A percentile compares a stretch with the other conserved stretches of the same genome.
These are phyloP conservation scores for Daldinia loculata DNA, from an alignment of 495 filamentous ascomycete genomes.

Conservation along the genomic window DNA sequence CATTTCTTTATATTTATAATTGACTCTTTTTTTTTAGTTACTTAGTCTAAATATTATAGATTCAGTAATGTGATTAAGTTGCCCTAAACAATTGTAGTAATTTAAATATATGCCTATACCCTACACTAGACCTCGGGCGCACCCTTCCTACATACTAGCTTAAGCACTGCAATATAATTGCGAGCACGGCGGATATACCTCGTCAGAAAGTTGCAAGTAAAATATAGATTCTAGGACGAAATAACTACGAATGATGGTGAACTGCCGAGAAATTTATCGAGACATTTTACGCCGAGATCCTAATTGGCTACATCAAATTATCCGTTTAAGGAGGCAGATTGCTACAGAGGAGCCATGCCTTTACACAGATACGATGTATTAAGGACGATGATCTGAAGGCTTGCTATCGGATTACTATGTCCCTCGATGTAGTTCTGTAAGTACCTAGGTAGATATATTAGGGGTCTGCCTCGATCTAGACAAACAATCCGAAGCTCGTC, in stretches of 20 bases:
- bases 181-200: no score
- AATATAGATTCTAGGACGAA: not conserved
- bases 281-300: not conserved
- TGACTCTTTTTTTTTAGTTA: no score
- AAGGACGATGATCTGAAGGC: not conserved
- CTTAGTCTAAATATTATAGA: no score
- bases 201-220: not conserved
- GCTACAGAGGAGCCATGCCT: not conserved
- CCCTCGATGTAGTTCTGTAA: not conserved
- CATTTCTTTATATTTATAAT: not conserved
- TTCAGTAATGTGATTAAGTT: no score
- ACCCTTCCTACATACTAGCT: no score
- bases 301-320: conserved; percentile 21
- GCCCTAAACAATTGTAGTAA: no score
- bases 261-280: conserved; percentile 19
- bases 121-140: no score
- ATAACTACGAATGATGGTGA: not conserved
- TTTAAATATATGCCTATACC: no score
- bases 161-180: no score
- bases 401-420: not conserved
- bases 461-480: not conserved
- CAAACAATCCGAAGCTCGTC: not conserved
- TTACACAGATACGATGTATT: not conserved
- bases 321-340: conserved; percentile 8
- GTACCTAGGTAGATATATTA: not conserved